Evolutionary conservation across 2,329 filamentous ascomycete species (phyloP).

Genomic region (Sporothrix pseudoabietina): DNA sequence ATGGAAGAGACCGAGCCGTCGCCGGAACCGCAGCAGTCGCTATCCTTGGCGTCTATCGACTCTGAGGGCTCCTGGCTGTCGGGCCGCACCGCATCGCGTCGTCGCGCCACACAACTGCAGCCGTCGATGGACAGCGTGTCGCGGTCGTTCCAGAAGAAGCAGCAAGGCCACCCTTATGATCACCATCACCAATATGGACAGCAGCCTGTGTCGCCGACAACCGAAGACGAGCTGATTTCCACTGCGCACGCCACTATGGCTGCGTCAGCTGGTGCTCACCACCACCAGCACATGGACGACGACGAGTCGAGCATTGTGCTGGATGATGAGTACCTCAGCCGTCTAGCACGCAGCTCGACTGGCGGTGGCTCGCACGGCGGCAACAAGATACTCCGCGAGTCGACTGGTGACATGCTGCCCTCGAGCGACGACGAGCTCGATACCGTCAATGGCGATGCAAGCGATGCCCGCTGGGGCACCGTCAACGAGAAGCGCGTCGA

Average conservation of each 20-base stretch:
- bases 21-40: constrained; percentile 68
- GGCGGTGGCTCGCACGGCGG: constrained; percentile 32
- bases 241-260: neutral
- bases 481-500: constrained; percentile 47
- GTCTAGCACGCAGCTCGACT: constrained; percentile 44
- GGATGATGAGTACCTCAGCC: constrained; percentile 75
- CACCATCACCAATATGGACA: constrained; percentile 48
- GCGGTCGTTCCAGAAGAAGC: constrained; percentile 47
- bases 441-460: constrained; percentile 11
- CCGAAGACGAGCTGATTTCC: constrained; percentile 25
- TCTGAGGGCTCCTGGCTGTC: constrained; percentile 97
- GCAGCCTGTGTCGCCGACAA: constrained; percentile 41
- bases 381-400: constrained; percentile 43
- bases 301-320: constrained; percentile 59
- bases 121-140: constrained; percentile 59
- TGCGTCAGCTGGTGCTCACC: neutral
- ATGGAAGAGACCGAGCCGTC: constrained; percentile 49
- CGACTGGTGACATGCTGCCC: constrained; percentile 54
- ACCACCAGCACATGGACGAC: constrained; percentile 55
- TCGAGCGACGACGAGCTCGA: constrained; percentile 59
- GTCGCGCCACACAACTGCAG: constrained; percentile 49
- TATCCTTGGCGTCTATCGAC: constrained; percentile 90
- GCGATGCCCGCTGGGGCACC: constrained; percentile 49
- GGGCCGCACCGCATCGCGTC: constrained; percentile 56
- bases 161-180: constrained; percentile 45